Conservation (phyloP, 306 rosid species). For the Sicyos baderoa region DNA sequence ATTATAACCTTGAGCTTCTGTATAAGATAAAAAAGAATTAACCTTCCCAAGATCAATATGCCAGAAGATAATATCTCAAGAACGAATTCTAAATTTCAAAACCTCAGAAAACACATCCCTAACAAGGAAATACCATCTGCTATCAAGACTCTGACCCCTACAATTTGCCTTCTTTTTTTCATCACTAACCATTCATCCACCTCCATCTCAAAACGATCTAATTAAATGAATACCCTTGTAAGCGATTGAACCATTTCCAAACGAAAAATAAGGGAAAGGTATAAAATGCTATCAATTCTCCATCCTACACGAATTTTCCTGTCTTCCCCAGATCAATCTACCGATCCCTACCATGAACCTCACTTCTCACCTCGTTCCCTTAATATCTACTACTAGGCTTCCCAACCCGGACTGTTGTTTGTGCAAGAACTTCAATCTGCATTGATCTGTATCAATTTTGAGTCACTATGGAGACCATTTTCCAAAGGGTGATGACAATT, state of each 20-base stretch:
- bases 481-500: background rate
- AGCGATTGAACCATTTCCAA: background rate
- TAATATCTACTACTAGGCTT: background rate
- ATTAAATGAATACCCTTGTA: background rate
- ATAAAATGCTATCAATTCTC: background rate
- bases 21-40: slow-evolving; percentile 14
- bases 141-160: slow-evolving; percentile 2
- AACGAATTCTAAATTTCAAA: slow-evolving; percentile 26
- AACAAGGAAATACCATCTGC: background rate
- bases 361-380: background rate
- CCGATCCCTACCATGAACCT: background rate
- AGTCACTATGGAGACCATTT: background rate
- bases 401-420: background rate
- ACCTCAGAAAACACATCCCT: no score
- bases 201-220: background rate
- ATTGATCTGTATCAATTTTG: background rate
- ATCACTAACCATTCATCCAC: slow-evolving; percentile 15
- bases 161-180: background rate
- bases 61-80: slow-evolving; percentile 7
- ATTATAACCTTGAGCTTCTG: background rate
- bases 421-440: background rate
- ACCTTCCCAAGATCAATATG: slow-evolving; percentile 15
- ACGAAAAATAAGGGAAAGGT: background rate
- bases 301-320: background rate
- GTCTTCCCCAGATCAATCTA: background rate